phyloP scores from a whole-genome alignment of 2,329 filamentous ascomycete species.

The Trichoderma polysporum region DNA sequence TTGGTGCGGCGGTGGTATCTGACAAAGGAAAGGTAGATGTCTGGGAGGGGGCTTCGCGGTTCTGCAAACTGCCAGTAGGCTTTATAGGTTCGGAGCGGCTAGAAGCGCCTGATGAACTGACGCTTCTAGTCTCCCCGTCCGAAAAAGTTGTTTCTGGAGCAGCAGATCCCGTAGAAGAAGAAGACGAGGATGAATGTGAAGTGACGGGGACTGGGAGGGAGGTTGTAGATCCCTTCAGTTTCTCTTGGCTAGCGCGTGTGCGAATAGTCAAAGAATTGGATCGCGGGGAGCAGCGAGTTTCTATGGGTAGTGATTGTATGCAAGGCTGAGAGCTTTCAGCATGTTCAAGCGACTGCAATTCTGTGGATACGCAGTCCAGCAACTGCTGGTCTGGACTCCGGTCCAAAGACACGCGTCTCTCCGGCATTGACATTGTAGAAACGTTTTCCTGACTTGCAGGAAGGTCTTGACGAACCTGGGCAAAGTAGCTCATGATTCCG shows the following conservation, averaged over 20 bases:
- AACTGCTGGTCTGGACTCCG: constrained; percentile 25
- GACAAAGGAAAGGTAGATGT: background rate
- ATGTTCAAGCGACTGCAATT: constrained; percentile 31
- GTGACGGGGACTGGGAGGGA: constrained; percentile 45
- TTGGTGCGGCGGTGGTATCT: background rate
- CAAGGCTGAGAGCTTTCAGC: constrained; percentile 30
- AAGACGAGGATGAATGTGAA: constrained; percentile 46
- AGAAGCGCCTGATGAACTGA: constrained; percentile 26
- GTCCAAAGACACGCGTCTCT: constrained; percentile 31
- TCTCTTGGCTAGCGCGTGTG: constrained; percentile 17
- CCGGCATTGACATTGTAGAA: constrained; percentile 42
- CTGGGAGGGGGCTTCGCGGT: constrained; percentile 8
- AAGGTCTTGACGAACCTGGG: constrained; percentile 95
- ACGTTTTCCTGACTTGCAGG: constrained; percentile 46
- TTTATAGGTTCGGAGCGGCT: constrained; percentile 16
- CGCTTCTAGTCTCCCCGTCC: constrained; percentile 27
- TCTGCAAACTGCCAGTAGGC: constrained; percentile 2
- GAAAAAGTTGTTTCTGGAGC: constrained; percentile 31
- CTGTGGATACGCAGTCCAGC: constrained; percentile 35
- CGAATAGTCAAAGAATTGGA: constrained; percentile 13
- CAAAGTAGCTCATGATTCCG: constrained; percentile 96
- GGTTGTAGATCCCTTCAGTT: constrained; percentile 43
- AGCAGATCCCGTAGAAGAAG: constrained; percentile 37
- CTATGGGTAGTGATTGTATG: constrained; percentile 22
- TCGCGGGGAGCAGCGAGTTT: constrained; percentile 19